Conservation (phyloP, 23 red algal species). For the Gracilaria domingensis region DNA sequence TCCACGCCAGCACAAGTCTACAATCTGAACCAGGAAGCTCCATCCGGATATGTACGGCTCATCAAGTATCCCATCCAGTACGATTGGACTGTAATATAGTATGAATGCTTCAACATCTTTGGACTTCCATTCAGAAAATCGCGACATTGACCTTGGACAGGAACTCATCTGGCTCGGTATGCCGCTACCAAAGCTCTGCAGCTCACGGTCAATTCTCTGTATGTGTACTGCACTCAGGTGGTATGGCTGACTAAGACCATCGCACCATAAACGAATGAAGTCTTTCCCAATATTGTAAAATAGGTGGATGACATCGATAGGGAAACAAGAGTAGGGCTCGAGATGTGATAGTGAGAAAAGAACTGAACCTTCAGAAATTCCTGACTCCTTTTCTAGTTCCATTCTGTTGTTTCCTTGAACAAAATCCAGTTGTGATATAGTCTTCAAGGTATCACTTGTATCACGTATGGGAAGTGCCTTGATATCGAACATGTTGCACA, state of each 20-base stretch:
- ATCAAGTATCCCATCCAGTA: not conserved
- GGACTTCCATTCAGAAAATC: conserved; percentile 6
- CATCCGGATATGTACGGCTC: not conserved
- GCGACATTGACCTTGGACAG: not conserved
- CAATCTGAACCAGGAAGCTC: not conserved
- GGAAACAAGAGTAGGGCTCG: too few relatives aligned
- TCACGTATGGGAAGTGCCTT: too few relatives aligned
- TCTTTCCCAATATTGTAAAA: too few relatives aligned
- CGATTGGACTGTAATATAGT: not conserved
- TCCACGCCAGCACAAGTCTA: conserved; percentile 9
- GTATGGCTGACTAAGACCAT: not conserved
- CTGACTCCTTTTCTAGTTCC: too few relatives aligned
- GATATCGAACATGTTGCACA: too few relatives aligned
- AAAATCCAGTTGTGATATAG: too few relatives aligned
- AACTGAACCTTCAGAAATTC: too few relatives aligned
- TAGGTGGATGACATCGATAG: too few relatives aligned
- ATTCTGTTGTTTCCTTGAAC: not conserved
- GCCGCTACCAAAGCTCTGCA: not conserved
- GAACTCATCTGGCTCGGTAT: not conserved
- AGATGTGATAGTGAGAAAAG: too few relatives aligned
- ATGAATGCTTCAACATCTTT: conserved; percentile 8
- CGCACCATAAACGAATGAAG: not conserved
- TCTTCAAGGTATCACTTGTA: too few relatives aligned
- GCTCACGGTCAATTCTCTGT: not conserved
- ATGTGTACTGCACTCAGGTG: too few relatives aligned